Percentiles rank a stretch among this genome's conserved stretches.
Evolutionary conservation across 805 yeast genomes (phyloP).

Genomic region (Yamadazyma olivae): DNA sequence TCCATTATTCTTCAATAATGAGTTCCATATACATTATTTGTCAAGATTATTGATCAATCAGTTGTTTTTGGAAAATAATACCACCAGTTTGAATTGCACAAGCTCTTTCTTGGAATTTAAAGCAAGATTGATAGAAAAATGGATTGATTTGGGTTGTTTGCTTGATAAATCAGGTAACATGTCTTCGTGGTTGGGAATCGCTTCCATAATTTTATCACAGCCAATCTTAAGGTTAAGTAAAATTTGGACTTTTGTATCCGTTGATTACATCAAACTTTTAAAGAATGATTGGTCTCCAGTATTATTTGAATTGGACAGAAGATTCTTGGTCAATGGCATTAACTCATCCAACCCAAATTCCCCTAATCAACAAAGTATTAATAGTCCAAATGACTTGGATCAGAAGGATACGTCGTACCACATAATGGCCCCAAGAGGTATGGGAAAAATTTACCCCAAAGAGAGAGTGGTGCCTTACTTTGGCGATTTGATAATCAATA

Average conservation of each 20-base stretch:
- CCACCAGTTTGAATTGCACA: slow-evolving; percentile 13
- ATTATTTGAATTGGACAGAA: slow-evolving; percentile 79
- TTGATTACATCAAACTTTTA: slow-evolving; percentile 54
- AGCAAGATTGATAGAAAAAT: slow-evolving; percentile 67
- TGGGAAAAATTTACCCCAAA: slow-evolving; percentile 74
- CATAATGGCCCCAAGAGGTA: slow-evolving; percentile 82
- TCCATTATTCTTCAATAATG: slow-evolving; percentile 74
- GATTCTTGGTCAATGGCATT: slow-evolving; percentile 49
- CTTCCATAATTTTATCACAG: slow-evolving; percentile 76
- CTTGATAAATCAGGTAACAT: slow-evolving; percentile 83
- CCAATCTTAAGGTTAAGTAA: slow-evolving; percentile 72
- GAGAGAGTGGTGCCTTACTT: slow-evolving; percentile 83
- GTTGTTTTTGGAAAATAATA: slow-evolving; percentile 49
- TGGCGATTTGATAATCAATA: slow-evolving; percentile 73
- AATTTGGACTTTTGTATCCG: slow-evolving; percentile 73
- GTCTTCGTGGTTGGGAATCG: slow-evolving; percentile 92
- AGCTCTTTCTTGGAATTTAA: slow-evolving; percentile 38
- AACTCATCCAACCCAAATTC: slow-evolving; percentile 17
- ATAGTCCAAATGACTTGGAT: not conserved
- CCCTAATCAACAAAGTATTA: slow-evolving; percentile 4
- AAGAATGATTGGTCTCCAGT: slow-evolving; percentile 91
- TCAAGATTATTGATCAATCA: slow-evolving; percentile 71
- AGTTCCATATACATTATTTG: slow-evolving; percentile 68
- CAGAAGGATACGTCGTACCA: slow-evolving; percentile 51
- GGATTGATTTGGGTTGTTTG: slow-evolving; percentile 81